A percentile compares a stretch with the other conserved stretches of the same genome.
phyloP scores from a whole-genome alignment of 192 early-diverging fungal species.

The Backusella mclennaniae region DNA sequence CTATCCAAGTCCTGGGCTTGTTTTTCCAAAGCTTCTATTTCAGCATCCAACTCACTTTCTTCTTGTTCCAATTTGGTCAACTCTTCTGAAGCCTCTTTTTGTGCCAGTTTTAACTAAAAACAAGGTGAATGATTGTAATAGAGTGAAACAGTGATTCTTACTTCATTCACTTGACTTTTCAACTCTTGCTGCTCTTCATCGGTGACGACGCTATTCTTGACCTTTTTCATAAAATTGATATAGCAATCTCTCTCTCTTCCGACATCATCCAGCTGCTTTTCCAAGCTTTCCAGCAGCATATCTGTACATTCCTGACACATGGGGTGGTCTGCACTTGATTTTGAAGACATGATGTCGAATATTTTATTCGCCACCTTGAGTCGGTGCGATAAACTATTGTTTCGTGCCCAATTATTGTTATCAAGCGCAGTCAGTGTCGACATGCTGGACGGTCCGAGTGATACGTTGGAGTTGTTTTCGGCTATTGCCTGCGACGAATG shows the following conservation, averaged over 20 bases:
- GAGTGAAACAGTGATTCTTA: constrained; percentile 11
- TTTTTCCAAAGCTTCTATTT: constrained; percentile 49
- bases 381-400: constrained; percentile 45
- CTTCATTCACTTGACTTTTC: constrained; percentile 51
- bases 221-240: constrained; percentile 63
- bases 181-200: constrained; percentile 51
- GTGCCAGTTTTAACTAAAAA: constrained; percentile 19
- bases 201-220: constrained; percentile 48
- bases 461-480: not conserved
- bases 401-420: constrained; percentile 12
- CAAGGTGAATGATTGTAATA: not conserved
- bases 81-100: constrained; percentile 47
- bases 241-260: constrained; percentile 76
- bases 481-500: not conserved
- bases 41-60: constrained; percentile 23
- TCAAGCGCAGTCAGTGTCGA: not conserved
- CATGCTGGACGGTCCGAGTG: not conserved
- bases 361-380: constrained; percentile 65
- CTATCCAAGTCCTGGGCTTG: constrained; percentile 54
- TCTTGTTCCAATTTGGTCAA: constrained; percentile 44
- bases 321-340: constrained; percentile 74
- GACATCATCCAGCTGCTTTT: constrained; percentile 67
- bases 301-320: constrained; percentile 93
- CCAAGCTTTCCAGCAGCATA: constrained; percentile 65
- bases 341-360: constrained; percentile 77